phyloP scores from a whole-genome alignment of 2,329 filamentous ascomycete species.

The Tolypocladium capitatum region DNA sequence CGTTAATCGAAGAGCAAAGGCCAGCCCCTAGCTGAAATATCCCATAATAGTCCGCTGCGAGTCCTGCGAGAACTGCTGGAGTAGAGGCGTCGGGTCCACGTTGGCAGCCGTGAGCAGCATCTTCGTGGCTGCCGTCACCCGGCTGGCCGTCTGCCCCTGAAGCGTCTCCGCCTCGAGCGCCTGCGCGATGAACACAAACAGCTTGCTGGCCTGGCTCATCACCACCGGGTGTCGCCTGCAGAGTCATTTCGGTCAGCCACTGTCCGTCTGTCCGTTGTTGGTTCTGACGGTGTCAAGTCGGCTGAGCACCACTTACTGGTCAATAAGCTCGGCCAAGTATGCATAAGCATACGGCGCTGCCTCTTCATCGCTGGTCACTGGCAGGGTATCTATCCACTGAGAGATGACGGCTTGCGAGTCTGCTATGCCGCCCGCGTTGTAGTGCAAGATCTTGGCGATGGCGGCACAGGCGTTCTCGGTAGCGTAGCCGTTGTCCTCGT shows the following conservation, averaged over 20 bases:
- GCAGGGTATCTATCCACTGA: conserved; percentile 86
- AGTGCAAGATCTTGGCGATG: conserved; percentile 94
- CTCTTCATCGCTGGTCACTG: conserved; percentile 90
- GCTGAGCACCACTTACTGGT: conserved; percentile 56
- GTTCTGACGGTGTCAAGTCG: neutral
- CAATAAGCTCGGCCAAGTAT: conserved; percentile 82
- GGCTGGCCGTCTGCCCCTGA: conserved; percentile 66
- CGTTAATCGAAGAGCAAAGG: neutral
- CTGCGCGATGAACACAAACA: conserved; percentile 75
- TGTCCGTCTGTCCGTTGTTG: neutral
- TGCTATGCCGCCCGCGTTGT: conserved; percentile 62
- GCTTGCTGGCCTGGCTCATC: conserved; percentile 60
- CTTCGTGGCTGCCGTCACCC: conserved; percentile 68
- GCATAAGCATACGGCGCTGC: conserved; percentile 92
- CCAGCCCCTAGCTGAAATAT: conserved; percentile 51
- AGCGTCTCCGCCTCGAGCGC: conserved; percentile 85
- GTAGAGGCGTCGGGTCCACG: conserved; percentile 61
- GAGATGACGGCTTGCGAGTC: conserved; percentile 63
- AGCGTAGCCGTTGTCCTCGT: conserved; percentile 89
- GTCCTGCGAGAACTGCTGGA: conserved; percentile 64
- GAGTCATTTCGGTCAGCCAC: conserved; percentile 12
- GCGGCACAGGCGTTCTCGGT: conserved; percentile 95
- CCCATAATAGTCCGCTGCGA: conserved; percentile 68
- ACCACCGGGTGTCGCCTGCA: conserved; percentile 77
- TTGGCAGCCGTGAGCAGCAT: conserved; percentile 59